Percentiles rank a stretch among this genome's conserved stretches.
Evolutionary conservation across 1,284 basidiomycete genomes (phyloP).

Genomic region (Puccinia horiana): DNA sequence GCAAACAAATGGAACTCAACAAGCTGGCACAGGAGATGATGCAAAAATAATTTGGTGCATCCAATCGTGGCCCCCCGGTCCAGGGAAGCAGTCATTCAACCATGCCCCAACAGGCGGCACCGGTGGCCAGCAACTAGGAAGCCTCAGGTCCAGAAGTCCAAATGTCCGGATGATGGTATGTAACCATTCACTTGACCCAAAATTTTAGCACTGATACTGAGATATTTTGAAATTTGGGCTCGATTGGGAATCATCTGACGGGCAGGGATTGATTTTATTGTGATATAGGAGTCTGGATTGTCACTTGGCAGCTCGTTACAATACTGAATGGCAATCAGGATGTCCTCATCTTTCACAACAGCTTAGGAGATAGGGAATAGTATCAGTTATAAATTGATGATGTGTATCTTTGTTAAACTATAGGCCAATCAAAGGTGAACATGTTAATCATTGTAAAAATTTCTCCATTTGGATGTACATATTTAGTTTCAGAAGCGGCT

Average conservation of each 20-base stretch:
- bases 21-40: background rate
- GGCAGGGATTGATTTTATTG: background rate
- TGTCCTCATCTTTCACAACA: background rate
- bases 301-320: background rate
- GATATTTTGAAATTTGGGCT: background rate
- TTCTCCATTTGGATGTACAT: background rate
- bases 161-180: background rate
- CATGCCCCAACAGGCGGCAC: background rate
- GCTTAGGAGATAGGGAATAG: background rate
- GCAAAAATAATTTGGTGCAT: background rate
- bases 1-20: background rate
- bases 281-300: background rate
- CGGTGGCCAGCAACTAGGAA: background rate
- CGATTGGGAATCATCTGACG: background rate
- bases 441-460: background rate
- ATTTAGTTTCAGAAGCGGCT: background rate
- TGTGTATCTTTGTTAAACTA: background rate
- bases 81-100: background rate
- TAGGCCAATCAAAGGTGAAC: background rate
- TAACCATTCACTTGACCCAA: background rate
- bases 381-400: background rate
- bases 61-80: background rate
- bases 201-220: background rate
- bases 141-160: background rate
- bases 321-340: background rate